Evolutionary conservation across 2,329 filamentous ascomycete species (phyloP).

Genomic region (Ophiosphaerella narmari): DNA sequence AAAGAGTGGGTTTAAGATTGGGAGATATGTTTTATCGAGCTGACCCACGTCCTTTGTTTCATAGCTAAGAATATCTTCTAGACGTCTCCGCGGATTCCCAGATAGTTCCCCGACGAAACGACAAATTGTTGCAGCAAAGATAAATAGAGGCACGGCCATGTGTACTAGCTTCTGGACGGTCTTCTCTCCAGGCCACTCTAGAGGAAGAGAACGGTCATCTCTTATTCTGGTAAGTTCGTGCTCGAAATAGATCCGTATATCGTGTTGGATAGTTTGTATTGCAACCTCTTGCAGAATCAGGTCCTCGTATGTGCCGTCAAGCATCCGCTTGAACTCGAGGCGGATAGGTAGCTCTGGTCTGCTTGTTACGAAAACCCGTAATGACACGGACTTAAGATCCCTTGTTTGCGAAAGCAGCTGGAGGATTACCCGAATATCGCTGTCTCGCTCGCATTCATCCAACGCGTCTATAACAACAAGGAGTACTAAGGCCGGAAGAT

Average conservation of each 20-base stretch:
- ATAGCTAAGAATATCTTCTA: too few relatives aligned
- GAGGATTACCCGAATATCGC: constrained; percentile 5
- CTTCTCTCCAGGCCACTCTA: constrained; percentile 4
- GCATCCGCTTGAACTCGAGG: constrained; percentile 9
- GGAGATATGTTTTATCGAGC: too few relatives aligned
- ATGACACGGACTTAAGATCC: constrained; percentile 1
- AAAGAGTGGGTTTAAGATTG: neutral
- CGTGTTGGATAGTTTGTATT: neutral
- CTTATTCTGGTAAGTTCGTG: neutral
- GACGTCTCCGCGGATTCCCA: neutral
- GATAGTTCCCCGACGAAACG: constrained; percentile 9
- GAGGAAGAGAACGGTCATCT: neutral
- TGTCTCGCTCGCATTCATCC: constrained; percentile 11
- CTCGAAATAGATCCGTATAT: neutral
- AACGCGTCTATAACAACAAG: constrained; percentile 15
- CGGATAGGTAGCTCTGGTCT: constrained; percentile 12
- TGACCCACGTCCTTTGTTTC: too few relatives aligned
- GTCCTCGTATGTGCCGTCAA: constrained; percentile 5
- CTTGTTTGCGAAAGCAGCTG: constrained; percentile 6
- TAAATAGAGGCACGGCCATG: constrained; percentile 35
- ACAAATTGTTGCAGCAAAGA: constrained; percentile 27
- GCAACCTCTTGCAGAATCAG: constrained; percentile 7
- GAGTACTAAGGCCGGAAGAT: neutral
- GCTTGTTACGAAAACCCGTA: constrained; percentile 10
- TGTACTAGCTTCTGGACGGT: constrained; percentile 15